Evolutionary conservation across 169 alveolate genomes (phyloP).

Genomic region (Plasmodium falciparum): DNA sequence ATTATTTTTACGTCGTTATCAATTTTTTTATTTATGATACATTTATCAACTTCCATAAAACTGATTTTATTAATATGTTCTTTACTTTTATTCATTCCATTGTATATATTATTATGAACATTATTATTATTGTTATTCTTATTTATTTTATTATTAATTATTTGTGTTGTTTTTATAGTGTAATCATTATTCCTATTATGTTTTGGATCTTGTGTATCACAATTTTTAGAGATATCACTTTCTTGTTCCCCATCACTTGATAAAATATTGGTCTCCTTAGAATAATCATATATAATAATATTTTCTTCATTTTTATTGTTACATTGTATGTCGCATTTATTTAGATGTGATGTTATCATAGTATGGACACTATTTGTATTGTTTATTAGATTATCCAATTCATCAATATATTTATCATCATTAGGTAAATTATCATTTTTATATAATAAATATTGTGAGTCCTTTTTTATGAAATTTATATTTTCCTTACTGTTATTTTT

Average conservation of each 20-base stretch:
- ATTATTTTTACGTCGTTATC: not conserved
- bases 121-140: too few species aligned
- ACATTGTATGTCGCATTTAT: constrained; percentile 46
- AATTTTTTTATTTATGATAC: not conserved
- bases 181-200: not conserved
- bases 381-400: constrained; percentile 22
- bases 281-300: not conserved
- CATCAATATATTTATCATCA: constrained; percentile 50
- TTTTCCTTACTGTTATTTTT: constrained; percentile 11
- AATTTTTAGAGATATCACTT: too few species aligned
- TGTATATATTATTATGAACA: too few species aligned
- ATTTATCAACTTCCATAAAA: not conserved
- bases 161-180: not conserved
- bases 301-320: constrained; percentile 12
- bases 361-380: not conserved
- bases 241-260: too few species aligned
- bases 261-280: too few species aligned
- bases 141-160: too few species aligned
- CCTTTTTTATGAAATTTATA: not conserved
- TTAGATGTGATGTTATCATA: constrained; percentile 14
- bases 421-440: constrained; percentile 7
- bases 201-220: too few species aligned
- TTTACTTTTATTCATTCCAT: not conserved
- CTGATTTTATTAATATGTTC: not conserved
- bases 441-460: constrained; percentile 5